Base-by-base conservation (phyloP, 257 asterid species). In the Primulina huaijiensis region DNA sequence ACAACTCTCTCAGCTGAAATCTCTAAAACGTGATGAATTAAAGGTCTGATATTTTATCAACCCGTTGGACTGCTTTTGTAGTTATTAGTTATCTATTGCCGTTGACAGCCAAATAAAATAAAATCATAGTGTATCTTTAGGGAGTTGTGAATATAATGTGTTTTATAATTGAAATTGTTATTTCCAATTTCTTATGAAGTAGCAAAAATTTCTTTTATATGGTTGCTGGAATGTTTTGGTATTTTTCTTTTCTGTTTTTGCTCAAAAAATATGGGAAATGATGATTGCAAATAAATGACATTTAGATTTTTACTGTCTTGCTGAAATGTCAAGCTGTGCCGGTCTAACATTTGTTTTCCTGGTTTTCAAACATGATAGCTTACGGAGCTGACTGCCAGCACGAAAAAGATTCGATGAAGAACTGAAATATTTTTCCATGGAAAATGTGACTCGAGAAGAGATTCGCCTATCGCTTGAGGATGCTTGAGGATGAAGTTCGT, bases 351-450 rank as follows among this genome's bases (percentile, higher is more conserved):
- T 30, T 12, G 29, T 40, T 21, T 60, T 55, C 68, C 20, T 38
- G 56, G 63, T 61, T 62, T 62, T 53, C 29, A 40, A 17, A 56
- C 53, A 14, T 72, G 71, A 61, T 52, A 53, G 40, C 55, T 31
- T 25, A 14, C 21, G 50, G 43, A 35, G 5, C 71, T 82, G 71
- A 64, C 43, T 14, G 34, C 30, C 37, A 70, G 93, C 97, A 25
- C 83, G 96, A 35, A 94, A 83, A 84, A 82, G 92, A 73, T 88
- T 81, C 70, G 98, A 92, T 74, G 99, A 94, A 65, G 99, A 94
- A 77, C 84, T 85, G 85, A 94, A 89, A 78, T 83, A 96, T 69
- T 82, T 75, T 72, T 93, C 94, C 52, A 81, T 96, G 12, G 98
- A 94, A 74, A 94, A 84, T 56, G 84, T 81, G 77, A 83, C 83